Base-by-base conservation (phyloP, 176 grass and related monocot genomes). In the Avena insularis region DNA sequence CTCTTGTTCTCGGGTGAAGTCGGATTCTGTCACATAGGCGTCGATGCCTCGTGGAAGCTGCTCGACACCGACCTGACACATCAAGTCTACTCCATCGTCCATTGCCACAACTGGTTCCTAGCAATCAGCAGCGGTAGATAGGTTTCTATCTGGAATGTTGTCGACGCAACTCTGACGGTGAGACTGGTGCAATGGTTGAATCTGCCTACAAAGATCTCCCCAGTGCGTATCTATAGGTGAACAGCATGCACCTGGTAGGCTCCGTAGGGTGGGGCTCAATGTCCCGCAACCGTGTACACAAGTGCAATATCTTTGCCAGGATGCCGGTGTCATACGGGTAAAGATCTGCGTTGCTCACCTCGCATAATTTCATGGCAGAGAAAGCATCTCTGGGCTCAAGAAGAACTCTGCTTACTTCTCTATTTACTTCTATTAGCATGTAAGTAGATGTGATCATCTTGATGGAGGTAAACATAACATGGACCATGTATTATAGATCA, bases 161-260 rank as follows among this genome's bases (percentile, higher is more conserved):
- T 54, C n/a, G 82, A 8, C 0, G 68, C 5, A 8, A 21, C 73
- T 1, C 62, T 2, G 4, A 53, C 49, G 9, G 84, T 29, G 33
- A 67, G 20, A 47, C 61, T 35, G 9, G 1, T 78, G 73, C 61
- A 60, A 3, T 65, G 48, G 8, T 31, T 85, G 60, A 15, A 19
- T 56, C 3, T 56, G 15, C 54, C 54, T 1, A 13, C 4, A 6
- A 3, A 21, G 19, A 17, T 85, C 59, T 66, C 46, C 59, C 59
- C 36, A 29, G 60, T 53, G 38, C 50, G 10, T 86, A 79, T 64
- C 64, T 86, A 11, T 20, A 71, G 3, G 27, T 56, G 25, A 56
- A 79, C n/a, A 77, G 84, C 17, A 12, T 86, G 8, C 66, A 86
- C 62, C 8, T 86, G 0, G 77, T 86, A 6, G 65, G 77, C 2